These are phyloP conservation scores for Linnemannia elongata DNA, from an alignment of 192 early-diverging fungal species.

Conservation along the genomic window DNA sequence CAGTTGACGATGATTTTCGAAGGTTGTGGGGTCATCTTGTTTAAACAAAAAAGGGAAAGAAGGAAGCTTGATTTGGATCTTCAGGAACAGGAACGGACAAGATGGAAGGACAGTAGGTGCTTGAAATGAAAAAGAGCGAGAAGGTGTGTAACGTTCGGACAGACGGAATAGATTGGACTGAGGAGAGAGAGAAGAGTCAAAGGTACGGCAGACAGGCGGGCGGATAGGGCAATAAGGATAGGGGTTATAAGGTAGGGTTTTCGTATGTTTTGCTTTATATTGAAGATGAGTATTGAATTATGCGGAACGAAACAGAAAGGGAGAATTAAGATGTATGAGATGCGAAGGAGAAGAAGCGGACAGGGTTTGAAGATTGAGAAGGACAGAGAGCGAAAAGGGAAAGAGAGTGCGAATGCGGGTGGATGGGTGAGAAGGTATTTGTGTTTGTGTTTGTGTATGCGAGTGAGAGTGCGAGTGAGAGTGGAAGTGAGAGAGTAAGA, in stretches of 20 bases:
- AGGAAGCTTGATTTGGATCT: background rate
- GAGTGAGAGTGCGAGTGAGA: background rate
- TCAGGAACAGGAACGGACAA: background rate
- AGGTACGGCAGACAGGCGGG: background rate
- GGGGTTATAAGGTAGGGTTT: background rate
- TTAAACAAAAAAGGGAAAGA: too few species aligned
- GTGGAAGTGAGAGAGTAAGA: too few species aligned
- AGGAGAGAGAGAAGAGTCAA: background rate
- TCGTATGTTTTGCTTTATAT: background rate
- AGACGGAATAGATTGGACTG: background rate
- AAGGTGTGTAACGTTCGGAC: background rate
- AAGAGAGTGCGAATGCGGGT: background rate
- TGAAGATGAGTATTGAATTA: background rate
- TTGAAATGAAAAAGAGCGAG: background rate
- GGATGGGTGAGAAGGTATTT: background rate
- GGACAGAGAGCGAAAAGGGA: background rate
- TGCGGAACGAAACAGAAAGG: too few species aligned
- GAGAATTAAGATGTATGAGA: background rate
- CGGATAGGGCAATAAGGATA: background rate
- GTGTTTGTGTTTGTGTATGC: background rate
- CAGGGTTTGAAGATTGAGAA: background rate
- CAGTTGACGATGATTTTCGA: conserved; percentile 31
- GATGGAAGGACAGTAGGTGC: background rate
- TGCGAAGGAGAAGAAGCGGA: background rate
- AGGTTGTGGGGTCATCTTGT: conserved; percentile 20